Base-by-base conservation (phyloP, 495 filamentous ascomycete species). In the Pyronema domesticum region DNA sequence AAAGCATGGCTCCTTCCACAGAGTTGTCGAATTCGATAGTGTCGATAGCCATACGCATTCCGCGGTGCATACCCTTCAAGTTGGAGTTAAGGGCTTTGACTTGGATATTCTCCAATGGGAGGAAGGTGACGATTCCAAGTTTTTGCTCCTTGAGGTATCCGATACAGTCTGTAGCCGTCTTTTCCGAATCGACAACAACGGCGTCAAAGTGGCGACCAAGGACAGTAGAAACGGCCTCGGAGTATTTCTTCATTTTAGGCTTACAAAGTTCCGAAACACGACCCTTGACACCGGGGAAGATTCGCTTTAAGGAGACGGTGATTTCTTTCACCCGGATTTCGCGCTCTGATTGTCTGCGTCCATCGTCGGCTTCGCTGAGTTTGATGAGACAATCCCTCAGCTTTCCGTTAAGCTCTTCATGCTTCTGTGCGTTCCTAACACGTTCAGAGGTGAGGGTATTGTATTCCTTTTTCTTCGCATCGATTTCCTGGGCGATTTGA, bases 61-160 rank as follows among this genome's bases (percentile, higher is more conserved):
- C 83, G 11, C 82, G 79, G 51, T 87, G 76, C 66, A 94, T 82
- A 42, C 88, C 85, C 70, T 95, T 95, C 42, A 96, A 68, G 58
- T 84, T 89, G 10, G 86, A 85, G 64, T 93, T 91, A 54, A 86
- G 75, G 8, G 83, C 78, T 62, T 82, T 86, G 62, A 94, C 85
- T 59, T 95, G 91, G 63, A 99, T 95, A 19, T 94, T 95, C 69
- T 99, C 91, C 10, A 96, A 75, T 0, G 91, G 91, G 53, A 96
- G 83, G 68, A 96, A 96, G 1, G 85, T 95, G 54, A 87, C 80
- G 57, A 86, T 85, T 19, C 84, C 80, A 17, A 80, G 77, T 36
- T 83, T 80, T 63, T 95, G 87, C 52, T 95, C 88, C 55, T 86
- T 86, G 46, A 96, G 76, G 67, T 93, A 91, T 61, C 94, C 81